Evolutionary conservation across 805 yeast species (phyloP).

Genomic region (Nakazawaea anatomiae): DNA sequence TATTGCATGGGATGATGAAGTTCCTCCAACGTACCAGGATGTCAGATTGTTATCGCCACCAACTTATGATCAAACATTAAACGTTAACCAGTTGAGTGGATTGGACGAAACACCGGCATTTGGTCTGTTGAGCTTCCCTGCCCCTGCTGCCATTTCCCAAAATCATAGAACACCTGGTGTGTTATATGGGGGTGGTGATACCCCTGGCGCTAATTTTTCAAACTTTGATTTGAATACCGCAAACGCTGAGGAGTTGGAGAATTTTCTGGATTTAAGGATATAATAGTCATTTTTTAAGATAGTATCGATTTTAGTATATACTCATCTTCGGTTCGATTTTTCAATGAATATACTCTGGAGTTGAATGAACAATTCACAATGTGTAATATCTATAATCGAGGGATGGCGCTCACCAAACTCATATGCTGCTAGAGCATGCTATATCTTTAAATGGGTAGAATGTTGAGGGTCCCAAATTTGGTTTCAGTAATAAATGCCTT

Average conservation of each 20-base stretch:
- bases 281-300: conserved; percentile 12
- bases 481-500: not conserved
- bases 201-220: conserved; percentile 11
- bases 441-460: not conserved
- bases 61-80: conserved; percentile 43
- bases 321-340: too few relatives aligned
- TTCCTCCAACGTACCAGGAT: conserved; percentile 92
- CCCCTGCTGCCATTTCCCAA: conserved; percentile 1
- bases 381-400: not conserved
- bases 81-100: conserved; percentile 8
- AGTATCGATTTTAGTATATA: too few relatives aligned
- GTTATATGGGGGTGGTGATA: conserved; percentile 12
- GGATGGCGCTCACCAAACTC: not conserved
- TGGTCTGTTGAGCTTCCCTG: conserved; percentile 6
- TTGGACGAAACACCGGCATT: conserved; percentile 5
- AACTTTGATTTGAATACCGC: not conserved
- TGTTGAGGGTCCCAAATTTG: not conserved
- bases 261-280: conserved; percentile 5
- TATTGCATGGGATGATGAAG: conserved; percentile 98
- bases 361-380: too few relatives aligned
- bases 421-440: not conserved
- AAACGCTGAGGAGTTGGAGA: not conserved
- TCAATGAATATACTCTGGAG: too few relatives aligned
- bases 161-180: conserved; percentile 12
- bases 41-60: conserved; percentile 86